Base-by-base conservation (phyloP, 495 filamentous ascomycete genomes). In the Penicillium steckii region DNA sequence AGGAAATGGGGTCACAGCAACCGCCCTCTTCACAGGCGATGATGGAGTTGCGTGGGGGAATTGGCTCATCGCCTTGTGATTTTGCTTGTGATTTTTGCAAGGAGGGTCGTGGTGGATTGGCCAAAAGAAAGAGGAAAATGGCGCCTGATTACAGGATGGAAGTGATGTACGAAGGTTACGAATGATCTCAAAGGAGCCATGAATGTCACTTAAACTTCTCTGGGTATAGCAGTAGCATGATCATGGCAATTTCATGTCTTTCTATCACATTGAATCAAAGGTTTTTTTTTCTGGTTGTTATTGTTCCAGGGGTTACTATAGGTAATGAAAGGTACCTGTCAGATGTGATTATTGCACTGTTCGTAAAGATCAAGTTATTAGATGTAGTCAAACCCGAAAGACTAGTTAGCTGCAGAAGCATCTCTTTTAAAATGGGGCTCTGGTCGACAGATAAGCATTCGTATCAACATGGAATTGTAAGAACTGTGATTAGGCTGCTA, bases 1-100 rank as follows among this genome's bases (percentile, higher is more conserved):
- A 72, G 46, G 57, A 55, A 51, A 71, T 73, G 71, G 71, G 70
- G 3, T 74, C 72, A 1, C 67, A 74, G 48, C 55, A 53, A 24
- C 63, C 67, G 7, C 55, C 55, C 15, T 56, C 58, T 12, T 52
- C 55, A 29, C 50, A 60, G 33, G 40, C 44, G 10, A 23, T 29
- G 4, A n/a, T n/a, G n/a, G 41, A 19, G 49, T 29, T 8, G 10
- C 7, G 41, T 17, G 24, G 25, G 12, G 17, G 40, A 9, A 25
- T 40, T 8, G 27, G 45, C 17, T 44, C 65, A 0, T 73, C 74
- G 4, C 72, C 74, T 22, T 97, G 93, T 60, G 84, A 95, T 51
- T 90, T 79, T 69, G 91, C 92, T 8, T 97, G 93, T 64, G 93
- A 97, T 71, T 87, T 83, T 69, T 90, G 91, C 62, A 97, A 97